phyloP scores from a whole-genome alignment of 2,329 filamentous ascomycete species.

The Colletotrichum abscissum region DNA sequence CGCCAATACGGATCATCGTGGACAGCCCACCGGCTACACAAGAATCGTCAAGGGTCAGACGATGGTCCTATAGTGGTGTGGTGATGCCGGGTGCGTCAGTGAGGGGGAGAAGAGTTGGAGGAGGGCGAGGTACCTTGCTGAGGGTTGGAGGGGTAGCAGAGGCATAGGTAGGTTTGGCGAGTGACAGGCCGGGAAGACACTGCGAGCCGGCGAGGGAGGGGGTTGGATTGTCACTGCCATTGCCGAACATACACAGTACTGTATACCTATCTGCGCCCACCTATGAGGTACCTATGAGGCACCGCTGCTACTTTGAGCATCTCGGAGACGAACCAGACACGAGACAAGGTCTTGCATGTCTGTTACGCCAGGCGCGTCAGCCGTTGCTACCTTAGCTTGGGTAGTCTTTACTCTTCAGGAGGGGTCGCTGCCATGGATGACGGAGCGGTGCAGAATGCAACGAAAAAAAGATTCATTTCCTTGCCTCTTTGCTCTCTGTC shows the following conservation, averaged over 20 bases:
- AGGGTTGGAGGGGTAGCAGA: neutral
- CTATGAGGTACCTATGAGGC: no score
- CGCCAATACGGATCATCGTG: neutral
- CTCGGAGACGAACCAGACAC: neutral
- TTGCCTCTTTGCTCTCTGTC: neutral
- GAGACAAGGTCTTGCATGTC: slow-evolving; percentile 4
- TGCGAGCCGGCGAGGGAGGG: neutral
- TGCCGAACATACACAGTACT: neutral
- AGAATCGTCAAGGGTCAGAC: neutral
- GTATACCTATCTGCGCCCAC: no score
- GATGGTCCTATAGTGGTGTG: slow-evolving; percentile 22
- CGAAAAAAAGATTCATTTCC: neutral
- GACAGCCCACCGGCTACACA: neutral
- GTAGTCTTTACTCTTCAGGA: neutral
- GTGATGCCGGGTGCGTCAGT: slow-evolving; percentile 9
- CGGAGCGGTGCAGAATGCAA: neutral
- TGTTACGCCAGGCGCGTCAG: slow-evolving; percentile 19
- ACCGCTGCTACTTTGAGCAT: neutral
- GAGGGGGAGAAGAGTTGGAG: neutral
- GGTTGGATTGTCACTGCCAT: neutral
- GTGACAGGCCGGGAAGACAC: slow-evolving; percentile 21
- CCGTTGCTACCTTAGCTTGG: neutral
- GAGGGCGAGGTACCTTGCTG: no score
- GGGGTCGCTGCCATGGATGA: neutral
- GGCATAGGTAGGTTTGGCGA: neutral